phyloP scores from a whole-genome alignment of 768 basidiomycete genomes.

The Hygrophorus pudorinus region DNA sequence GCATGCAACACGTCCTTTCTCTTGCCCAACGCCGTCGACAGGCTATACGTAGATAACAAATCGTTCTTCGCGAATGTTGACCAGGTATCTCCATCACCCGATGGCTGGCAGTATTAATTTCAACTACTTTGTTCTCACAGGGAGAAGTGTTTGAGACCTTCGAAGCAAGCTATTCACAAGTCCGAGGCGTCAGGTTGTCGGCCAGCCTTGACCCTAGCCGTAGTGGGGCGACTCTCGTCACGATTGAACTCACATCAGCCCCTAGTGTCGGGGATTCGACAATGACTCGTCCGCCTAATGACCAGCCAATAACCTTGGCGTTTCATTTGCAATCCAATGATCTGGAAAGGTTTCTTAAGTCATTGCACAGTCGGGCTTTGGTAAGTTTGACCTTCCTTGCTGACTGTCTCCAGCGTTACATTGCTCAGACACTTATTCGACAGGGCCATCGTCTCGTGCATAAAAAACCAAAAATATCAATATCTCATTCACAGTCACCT shows the following conservation, averaged over 20 bases:
- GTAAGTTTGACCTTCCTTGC: constrained; percentile 21
- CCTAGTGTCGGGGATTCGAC: constrained; percentile 15
- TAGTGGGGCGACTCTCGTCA: not conserved
- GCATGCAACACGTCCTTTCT: constrained; percentile 19
- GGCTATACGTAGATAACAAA: constrained; percentile 41
- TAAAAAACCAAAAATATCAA: constrained; percentile 1
- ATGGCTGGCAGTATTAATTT: not conserved
- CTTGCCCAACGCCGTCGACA: constrained; percentile 26
- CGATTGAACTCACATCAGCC: constrained; percentile 5
- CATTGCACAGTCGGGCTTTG: constrained; percentile 35
- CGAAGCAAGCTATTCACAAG: constrained; percentile 29
- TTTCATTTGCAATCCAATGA: constrained; percentile 28
- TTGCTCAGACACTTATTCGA: not conserved
- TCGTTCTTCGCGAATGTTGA: constrained; percentile 36
- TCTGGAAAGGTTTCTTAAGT: constrained; percentile 28
- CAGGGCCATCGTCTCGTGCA: not conserved
- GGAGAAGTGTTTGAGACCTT: constrained; percentile 44
- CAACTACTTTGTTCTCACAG: constrained; percentile 18
- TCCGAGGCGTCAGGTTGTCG: constrained; percentile 18
- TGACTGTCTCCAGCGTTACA: not conserved
- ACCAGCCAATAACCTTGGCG: constrained; percentile 18
- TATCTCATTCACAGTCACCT: constrained; percentile 1
- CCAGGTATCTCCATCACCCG: constrained; percentile 17
- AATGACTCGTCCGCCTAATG: constrained; percentile 11
- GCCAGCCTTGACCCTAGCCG: not conserved